Evolutionary conservation across 371 early-diverging fungal genomes (phyloP).

Genomic region (Mortierella sp.): DNA sequence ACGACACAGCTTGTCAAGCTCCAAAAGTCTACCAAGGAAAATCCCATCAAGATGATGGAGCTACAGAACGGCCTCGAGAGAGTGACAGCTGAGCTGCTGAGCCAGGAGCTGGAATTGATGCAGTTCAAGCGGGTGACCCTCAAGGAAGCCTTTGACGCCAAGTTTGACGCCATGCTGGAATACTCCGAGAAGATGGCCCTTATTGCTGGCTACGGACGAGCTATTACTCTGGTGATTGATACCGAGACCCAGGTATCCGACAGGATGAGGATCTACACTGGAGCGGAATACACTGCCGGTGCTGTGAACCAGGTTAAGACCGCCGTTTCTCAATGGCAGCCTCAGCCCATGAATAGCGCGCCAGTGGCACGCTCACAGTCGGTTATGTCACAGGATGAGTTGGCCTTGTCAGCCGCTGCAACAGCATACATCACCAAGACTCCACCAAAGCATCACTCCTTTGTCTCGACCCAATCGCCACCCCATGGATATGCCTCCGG

Average conservation of each 20-base stretch:
- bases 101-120: slow-evolving; percentile 45
- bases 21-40: slow-evolving; percentile 56
- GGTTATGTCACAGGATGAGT: slow-evolving; percentile 34
- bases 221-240: slow-evolving; percentile 43
- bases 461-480: slow-evolving; percentile 20
- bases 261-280: slow-evolving; percentile 43
- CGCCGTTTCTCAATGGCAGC: slow-evolving; percentile 41
- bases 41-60: slow-evolving; percentile 59
- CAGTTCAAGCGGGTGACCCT: slow-evolving; percentile 48
- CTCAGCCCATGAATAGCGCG: slow-evolving; percentile 22
- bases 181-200: slow-evolving; percentile 53
- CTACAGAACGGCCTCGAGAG: slow-evolving; percentile 43
- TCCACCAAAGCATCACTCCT: slow-evolving; percentile 20
- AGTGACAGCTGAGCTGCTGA: slow-evolving; percentile 42
- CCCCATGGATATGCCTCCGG: slow-evolving; percentile 17
- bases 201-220: slow-evolving; percentile 51
- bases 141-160: slow-evolving; percentile 42
- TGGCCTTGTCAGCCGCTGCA: slow-evolving; percentile 49
- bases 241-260: slow-evolving; percentile 43
- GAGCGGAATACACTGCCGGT: slow-evolving; percentile 42
- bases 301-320: slow-evolving; percentile 41
- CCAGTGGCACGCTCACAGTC: slow-evolving; percentile 11
- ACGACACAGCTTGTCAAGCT: slow-evolving; percentile 38
- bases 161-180: slow-evolving; percentile 55
- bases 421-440: slow-evolving; percentile 43